These are phyloP conservation scores for Bremia lactucae DNA, from an alignment of 352 stramenopile species.

Conservation along the genomic window DNA sequence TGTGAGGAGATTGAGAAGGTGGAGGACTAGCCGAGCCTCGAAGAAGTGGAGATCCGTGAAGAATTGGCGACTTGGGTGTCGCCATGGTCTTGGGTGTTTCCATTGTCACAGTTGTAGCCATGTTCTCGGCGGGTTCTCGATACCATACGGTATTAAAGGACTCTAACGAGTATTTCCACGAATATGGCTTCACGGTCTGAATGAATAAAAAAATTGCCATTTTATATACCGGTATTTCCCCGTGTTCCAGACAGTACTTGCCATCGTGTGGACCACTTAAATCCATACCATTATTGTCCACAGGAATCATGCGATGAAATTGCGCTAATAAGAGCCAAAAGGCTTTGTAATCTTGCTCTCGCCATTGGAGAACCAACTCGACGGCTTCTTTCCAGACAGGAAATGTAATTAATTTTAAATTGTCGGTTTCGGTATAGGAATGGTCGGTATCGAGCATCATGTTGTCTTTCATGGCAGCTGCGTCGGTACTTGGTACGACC, in stretches of 20 bases:
- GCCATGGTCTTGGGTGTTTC: constrained; percentile 15
- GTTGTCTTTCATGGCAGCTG: constrained; percentile 25
- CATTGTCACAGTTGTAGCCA: constrained; percentile 25
- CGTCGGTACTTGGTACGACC: neutral
- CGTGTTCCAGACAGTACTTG: constrained; percentile 35
- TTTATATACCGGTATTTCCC: constrained; percentile 65
- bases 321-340: constrained; percentile 76
- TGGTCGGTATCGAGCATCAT: constrained; percentile 26
- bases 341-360: constrained; percentile 68
- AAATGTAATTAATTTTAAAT: constrained; percentile 41
- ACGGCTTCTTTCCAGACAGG: constrained; percentile 55
- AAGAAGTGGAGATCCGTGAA: constrained; percentile 37
- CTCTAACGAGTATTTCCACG: constrained; percentile 67
- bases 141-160: constrained; percentile 77
- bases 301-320: constrained; percentile 58
- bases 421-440: constrained; percentile 50
- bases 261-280: constrained; percentile 28
- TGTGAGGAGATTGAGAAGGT: constrained; percentile 58
- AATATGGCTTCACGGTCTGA: constrained; percentile 70
- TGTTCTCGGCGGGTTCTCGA: constrained; percentile 44
- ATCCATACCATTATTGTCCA: constrained; percentile 22
- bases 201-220: constrained; percentile 72
- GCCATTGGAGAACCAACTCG: constrained; percentile 56
- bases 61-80: constrained; percentile 17
- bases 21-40: constrained; percentile 50